These are phyloP conservation scores for Trichoderma atrobrunneum DNA, from an alignment of 2,329 filamentous ascomycete species.

Conservation along the genomic window DNA sequence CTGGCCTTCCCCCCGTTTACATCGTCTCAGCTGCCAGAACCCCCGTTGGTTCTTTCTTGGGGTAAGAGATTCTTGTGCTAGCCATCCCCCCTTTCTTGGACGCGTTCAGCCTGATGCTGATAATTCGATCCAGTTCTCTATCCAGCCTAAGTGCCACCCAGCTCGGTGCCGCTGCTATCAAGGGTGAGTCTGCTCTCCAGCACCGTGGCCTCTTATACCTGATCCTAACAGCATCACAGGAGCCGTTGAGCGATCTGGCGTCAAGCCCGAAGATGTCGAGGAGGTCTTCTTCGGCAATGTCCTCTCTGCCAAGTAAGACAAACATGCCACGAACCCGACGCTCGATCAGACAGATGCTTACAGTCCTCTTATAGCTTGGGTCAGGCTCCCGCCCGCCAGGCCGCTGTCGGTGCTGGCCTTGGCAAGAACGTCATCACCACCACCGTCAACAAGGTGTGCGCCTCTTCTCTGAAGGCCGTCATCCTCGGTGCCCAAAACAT, in stretches of 20 bases:
- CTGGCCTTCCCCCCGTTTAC: conserved; percentile 83
- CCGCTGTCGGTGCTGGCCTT: conserved; percentile 84
- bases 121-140: conserved; percentile 62
- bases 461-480: conserved; percentile 89
- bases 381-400: conserved; percentile 94
- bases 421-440: conserved; percentile 77
- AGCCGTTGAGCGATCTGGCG: conserved; percentile 80
- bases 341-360: neutral
- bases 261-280: conserved; percentile 87
- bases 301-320: conserved; percentile 83
- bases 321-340: neutral
- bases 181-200: conserved; percentile 55
- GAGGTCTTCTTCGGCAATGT: conserved; percentile 99
- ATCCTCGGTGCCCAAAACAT: conserved; percentile 95
- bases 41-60: conserved; percentile 90
- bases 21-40: conserved; percentile 91
- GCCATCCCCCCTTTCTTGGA: neutral
- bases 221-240: conserved; percentile 39
- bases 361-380: conserved; percentile 64
- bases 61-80: conserved; percentile 50
- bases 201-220: neutral
- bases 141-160: conserved; percentile 83
- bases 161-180: conserved; percentile 88
- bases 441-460: conserved; percentile 98
- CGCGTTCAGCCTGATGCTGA: neutral